Base-by-base conservation (phyloP, 768 basidiomycete species). In the Crassisporium funariophilum region DNA sequence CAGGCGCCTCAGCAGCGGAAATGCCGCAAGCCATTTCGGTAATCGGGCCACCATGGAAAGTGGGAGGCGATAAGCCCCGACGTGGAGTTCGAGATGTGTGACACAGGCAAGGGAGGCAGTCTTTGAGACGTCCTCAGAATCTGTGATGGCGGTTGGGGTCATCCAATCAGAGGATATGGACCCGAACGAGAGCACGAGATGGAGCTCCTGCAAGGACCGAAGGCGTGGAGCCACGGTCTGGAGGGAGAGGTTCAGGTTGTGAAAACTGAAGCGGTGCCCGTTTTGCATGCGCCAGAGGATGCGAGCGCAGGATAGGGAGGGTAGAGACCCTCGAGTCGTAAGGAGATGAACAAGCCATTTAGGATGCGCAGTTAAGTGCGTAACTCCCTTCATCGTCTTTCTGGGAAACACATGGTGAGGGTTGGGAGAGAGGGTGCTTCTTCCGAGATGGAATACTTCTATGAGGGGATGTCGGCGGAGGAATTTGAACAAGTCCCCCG, bases 11-110 rank as follows among this genome's bases (percentile, higher is more conserved):
- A 62, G 19, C 27, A 38, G 19, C 16, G 55, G 45, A 29, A 63
- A 63, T 17, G 45, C 33, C 34, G 37, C 43, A 3, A 66, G 35
- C 54, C 58, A 61, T 19, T 40, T 50, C 21, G 59, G 59, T 13
- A 63, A 56, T 11, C 38, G 50, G 9, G 40, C 12, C 11, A 52
- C 42, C n/a, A 58, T 41, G 8, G 48, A 36, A 12, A 35, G 44
- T 1, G 61, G 52, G 9, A 64, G 50, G n/a, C 52, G 35, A 34
- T 62, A 63, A 19, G 56, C 49, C 23, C 50, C 46, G 12, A 62
- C 38, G n/a, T 52, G 45, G 20, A 64, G 39, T 31, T 60, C 56
- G 12, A 66, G 12, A 22, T 48, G 46, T 16, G 56, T 50, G 34
- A 62, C 24, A 34, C 51, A 44, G 10, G 23, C 16, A 16, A 46